A percentile compares a stretch with the other conserved stretches of the same genome.
Evolutionary conservation across 257 asterid species (phyloP).

Genomic region (Solanum clarkiae): DNA sequence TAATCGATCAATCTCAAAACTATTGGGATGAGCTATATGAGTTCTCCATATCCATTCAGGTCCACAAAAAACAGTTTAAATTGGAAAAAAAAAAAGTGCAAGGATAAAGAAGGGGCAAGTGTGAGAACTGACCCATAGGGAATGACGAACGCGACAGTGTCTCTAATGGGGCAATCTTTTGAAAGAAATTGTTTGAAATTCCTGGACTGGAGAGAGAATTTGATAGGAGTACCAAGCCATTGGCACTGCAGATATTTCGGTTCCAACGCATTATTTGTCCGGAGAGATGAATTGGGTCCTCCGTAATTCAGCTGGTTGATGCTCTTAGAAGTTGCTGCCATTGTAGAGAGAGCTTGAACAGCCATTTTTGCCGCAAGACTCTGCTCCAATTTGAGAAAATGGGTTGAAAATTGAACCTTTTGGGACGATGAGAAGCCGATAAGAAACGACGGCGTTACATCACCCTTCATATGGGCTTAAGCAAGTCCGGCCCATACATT

Average conservation of each 20-base stretch:
- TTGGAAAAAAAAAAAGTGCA: not conserved
- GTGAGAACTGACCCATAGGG: constrained; percentile 30
- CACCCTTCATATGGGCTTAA: not conserved
- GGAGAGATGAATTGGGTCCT: not conserved
- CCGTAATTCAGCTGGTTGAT: constrained; percentile 5
- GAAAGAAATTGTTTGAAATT: constrained; percentile 13
- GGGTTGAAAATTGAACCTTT: not conserved
- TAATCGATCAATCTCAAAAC: not conserved
- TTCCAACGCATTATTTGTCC: not conserved
- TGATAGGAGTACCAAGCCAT: constrained; percentile 27
- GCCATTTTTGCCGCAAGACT: constrained; percentile 19
- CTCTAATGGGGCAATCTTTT: constrained; percentile 24
- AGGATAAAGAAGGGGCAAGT: not conserved
- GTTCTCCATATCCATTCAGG: not conserved
- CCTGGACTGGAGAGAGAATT: constrained; percentile 6
- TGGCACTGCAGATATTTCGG: constrained; percentile 6
- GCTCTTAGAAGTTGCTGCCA: constrained; percentile 5
- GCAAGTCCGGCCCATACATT: not conserved
- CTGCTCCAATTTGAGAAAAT: not conserved
- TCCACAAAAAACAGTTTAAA: not conserved
- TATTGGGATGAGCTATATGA: not conserved
- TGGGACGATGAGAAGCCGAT: not conserved
- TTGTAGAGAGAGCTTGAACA: constrained; percentile 25
- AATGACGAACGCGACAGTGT: constrained; percentile 29
- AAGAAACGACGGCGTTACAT: not conserved